Conservation (phyloP, 306 rosid species). For the Castanea crenata region DNA sequence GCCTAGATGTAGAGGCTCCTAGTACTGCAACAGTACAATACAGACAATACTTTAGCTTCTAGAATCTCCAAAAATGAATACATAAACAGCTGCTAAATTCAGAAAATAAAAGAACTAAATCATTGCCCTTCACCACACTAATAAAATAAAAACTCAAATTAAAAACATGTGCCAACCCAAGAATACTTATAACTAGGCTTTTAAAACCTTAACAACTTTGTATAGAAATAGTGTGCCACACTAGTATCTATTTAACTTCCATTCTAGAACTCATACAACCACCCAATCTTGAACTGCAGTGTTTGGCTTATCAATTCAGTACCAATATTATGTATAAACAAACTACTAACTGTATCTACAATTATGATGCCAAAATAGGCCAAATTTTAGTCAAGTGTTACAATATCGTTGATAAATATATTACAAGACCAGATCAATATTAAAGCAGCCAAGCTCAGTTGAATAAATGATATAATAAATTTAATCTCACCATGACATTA, state of each 20-base stretch:
- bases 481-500: constrained; percentile 61
- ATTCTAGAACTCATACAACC: not conserved
- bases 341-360: not conserved
- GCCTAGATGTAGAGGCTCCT: no score
- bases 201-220: no score
- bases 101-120: not conserved
- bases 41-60: not conserved
- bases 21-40: no score
- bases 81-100: not conserved
- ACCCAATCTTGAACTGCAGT: not conserved
- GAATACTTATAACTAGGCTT: no score
- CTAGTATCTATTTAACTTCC: not conserved
- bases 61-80: not conserved
- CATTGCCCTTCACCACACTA: no score
- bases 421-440: not conserved
- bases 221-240: not conserved
- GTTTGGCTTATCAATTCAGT: not conserved
- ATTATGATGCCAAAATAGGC: not conserved
- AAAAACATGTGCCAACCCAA: no score
- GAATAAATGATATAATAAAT: constrained; percentile 1
- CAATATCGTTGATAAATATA: not conserved
- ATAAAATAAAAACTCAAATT: no score
- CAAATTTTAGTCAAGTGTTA: not conserved
- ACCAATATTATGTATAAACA: not conserved
- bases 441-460: constrained; percentile 6